Percentiles rank a stretch among this genome's conserved stretches.
phyloP scores from a whole-genome alignment of 2,329 filamentous ascomycete species.

The Podosphaera xanthii region DNA sequence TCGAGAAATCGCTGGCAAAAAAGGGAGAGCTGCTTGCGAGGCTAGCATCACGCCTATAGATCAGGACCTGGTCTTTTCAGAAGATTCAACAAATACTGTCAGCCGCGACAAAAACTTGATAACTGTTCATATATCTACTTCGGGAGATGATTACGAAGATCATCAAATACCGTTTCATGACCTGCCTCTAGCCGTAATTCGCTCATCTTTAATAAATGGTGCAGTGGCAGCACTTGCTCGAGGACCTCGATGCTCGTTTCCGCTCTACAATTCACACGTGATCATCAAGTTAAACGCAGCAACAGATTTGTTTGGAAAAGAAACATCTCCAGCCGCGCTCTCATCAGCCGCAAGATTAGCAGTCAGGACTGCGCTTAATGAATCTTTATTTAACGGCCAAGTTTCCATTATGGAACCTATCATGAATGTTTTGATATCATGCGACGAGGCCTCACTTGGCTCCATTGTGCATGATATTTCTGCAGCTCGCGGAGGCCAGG shows the following conservation, averaged over 20 bases:
- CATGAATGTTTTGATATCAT: slow-evolving; percentile 71
- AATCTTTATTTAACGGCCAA: slow-evolving; percentile 28
- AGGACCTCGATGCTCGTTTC: slow-evolving; percentile 59
- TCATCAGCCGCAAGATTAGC: slow-evolving; percentile 46
- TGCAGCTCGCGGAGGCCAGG: slow-evolving; percentile 47
- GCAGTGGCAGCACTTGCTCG: slow-evolving; percentile 64
- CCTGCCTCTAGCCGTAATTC: slow-evolving; percentile 24
- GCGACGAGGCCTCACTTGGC: slow-evolving; percentile 62
- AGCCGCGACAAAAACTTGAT: slow-evolving; percentile 51
- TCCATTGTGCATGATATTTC: slow-evolving; percentile 65
- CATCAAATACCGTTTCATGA: slow-evolving; percentile 26
- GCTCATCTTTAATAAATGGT: slow-evolving; percentile 47
- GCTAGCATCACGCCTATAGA: slow-evolving; percentile 41
- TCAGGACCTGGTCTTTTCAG: slow-evolving; percentile 3
- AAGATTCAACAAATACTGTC: slow-evolving; percentile 20
- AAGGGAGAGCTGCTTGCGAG: slow-evolving; percentile 54
- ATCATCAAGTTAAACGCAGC: slow-evolving; percentile 43
- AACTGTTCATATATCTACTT: slow-evolving; percentile 23
- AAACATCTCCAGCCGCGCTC: slow-evolving; percentile 41
- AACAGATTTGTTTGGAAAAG: slow-evolving; percentile 39
- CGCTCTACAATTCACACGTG: slow-evolving; percentile 54
- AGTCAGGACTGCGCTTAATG: slow-evolving; percentile 44
- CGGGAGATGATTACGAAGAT: slow-evolving; percentile 17
- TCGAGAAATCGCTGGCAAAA: slow-evolving; percentile 55
- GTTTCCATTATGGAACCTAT: slow-evolving; percentile 74